phyloP scores from a whole-genome alignment of 805 yeast species.

The Isabelozyma rhagii region DNA sequence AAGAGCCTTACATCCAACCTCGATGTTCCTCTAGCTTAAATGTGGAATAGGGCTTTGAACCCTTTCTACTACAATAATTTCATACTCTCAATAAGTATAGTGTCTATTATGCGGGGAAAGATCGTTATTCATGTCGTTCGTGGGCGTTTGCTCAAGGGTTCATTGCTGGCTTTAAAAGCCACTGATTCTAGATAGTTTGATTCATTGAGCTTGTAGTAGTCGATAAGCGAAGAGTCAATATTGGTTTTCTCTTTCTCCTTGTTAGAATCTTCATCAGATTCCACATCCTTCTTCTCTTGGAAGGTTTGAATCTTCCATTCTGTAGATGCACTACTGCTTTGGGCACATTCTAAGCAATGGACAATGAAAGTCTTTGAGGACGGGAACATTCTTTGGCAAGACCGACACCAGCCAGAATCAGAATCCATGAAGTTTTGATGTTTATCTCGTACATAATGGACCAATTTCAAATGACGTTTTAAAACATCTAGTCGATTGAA shows the following conservation, averaged over 20 bases:
- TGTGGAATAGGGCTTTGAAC: too few species aligned
- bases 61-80: too few species aligned
- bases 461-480: slow-evolving; percentile 67
- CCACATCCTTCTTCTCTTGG: background rate
- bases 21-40: too few species aligned
- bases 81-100: too few species aligned
- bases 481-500: slow-evolving; percentile 72
- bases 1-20: too few species aligned
- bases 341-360: slow-evolving; percentile 65
- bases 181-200: background rate
- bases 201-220: background rate
- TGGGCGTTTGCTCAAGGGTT: background rate
- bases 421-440: slow-evolving; percentile 31
- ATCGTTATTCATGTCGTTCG: background rate
- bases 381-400: slow-evolving; percentile 57
- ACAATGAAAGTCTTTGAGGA: slow-evolving; percentile 55
- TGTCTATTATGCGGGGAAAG: too few species aligned
- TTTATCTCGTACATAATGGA: slow-evolving; percentile 58
- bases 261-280: background rate
- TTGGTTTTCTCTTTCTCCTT: background rate
- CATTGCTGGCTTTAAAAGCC: background rate
- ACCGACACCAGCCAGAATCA: slow-evolving; percentile 67
- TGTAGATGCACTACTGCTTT: slow-evolving; percentile 13
- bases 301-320: slow-evolving; percentile 14
- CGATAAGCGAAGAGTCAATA: background rate